Conservation (phyloP, 352 stramenopile genomes). For the Elongisporangium senticosum region DNA sequence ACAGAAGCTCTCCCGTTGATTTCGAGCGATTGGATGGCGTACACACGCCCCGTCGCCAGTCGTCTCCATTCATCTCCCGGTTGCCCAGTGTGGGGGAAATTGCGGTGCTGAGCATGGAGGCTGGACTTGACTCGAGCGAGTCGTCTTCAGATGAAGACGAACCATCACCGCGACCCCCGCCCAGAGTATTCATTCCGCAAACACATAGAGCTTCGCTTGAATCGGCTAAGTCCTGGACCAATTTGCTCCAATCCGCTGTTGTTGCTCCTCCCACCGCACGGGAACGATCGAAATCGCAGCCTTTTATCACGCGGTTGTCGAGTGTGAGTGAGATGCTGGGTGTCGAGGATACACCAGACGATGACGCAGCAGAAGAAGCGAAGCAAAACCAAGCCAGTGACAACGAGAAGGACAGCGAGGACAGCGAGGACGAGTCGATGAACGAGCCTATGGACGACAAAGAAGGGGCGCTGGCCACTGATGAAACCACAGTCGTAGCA, state of each 20-base stretch:
- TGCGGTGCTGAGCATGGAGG: background rate
- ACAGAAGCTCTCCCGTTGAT: background rate
- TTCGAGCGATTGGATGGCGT: background rate
- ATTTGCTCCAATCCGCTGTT: background rate
- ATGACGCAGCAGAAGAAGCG: conserved; percentile 4
- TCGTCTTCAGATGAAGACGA: background rate
- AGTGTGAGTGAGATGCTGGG: conserved; percentile 23
- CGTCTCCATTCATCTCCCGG: background rate
- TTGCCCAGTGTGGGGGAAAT: conserved; percentile 1
- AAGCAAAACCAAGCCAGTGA: background rate
- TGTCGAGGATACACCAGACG: conserved; percentile 1
- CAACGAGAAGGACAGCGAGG: background rate
- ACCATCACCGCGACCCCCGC: background rate
- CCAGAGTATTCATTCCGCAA: background rate
- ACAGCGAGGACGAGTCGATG: background rate
- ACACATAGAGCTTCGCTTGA: background rate
- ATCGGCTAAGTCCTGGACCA: background rate
- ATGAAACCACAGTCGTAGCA: background rate
- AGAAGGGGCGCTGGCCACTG: background rate
- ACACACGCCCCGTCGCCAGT: background rate
- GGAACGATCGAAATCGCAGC: conserved; percentile 13
- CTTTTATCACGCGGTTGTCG: conserved; percentile 22
- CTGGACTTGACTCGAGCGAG: background rate
- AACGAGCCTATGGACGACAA: background rate
- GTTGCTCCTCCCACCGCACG: background rate